phyloP scores from a whole-genome alignment of 257 asterid species.

The Echium plantagineum region DNA sequence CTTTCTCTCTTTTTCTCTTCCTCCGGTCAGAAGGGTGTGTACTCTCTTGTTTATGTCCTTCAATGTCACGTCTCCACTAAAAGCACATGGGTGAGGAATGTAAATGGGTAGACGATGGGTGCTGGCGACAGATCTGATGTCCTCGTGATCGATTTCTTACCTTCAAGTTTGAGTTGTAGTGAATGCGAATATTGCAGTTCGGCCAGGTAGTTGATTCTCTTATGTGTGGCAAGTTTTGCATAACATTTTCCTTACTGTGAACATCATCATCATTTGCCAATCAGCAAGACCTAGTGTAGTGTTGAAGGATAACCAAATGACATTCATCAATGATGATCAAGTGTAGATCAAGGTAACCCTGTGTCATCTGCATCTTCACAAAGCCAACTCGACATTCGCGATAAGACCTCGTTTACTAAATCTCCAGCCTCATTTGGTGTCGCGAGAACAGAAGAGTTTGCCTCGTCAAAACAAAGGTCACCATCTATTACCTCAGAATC shows the following conservation, averaged over 20 bases:
- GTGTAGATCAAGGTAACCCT: too few relatives aligned
- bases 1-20: too few relatives aligned
- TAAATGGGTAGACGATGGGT: constrained; percentile 24
- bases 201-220: not conserved
- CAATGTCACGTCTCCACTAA: constrained; percentile 27
- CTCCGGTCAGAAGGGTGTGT: too few relatives aligned
- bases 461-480: constrained; percentile 23
- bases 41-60: constrained; percentile 25
- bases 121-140: constrained; percentile 10
- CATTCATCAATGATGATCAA: too few relatives aligned
- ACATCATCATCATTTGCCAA: too few relatives aligned
- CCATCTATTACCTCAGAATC: constrained; percentile 27
- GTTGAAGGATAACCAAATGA: too few relatives aligned
- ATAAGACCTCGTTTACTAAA: constrained; percentile 42
- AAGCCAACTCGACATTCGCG: constrained; percentile 56
- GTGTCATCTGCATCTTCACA: constrained; percentile 40
- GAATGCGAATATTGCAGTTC: too few relatives aligned
- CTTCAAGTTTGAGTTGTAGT: not conserved
- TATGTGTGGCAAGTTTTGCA: not conserved
- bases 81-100: constrained; percentile 21
- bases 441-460: constrained; percentile 15
- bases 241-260: not conserved
- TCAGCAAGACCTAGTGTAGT: too few relatives aligned
- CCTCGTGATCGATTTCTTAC: constrained; percentile 12
- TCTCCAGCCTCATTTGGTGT: constrained; percentile 50